These are phyloP conservation scores for Orbilia ellipsospora DNA, from an alignment of 2,329 filamentous ascomycete species.

Conservation along the genomic window DNA sequence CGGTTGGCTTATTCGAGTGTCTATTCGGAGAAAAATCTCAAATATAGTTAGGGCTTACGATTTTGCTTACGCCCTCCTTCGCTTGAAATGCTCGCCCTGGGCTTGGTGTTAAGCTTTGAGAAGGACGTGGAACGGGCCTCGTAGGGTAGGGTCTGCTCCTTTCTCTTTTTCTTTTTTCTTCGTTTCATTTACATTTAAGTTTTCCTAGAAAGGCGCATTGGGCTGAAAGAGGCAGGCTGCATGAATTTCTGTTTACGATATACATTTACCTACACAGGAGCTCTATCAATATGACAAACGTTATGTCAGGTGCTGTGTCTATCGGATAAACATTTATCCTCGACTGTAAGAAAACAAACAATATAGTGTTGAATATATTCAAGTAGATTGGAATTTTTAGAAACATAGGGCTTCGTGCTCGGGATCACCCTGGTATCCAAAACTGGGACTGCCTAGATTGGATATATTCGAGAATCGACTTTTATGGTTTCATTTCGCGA, in stretches of 20 bases:
- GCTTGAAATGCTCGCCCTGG: not conserved
- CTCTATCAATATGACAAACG: not conserved
- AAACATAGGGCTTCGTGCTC: no score
- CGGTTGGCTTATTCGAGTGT: not conserved
- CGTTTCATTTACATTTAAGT: not conserved
- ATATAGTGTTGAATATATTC: no score
- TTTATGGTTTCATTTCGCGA: not conserved
- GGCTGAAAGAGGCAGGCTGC: constrained; percentile 40
- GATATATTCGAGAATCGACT: constrained; percentile 33
- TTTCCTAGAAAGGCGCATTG: constrained; percentile 2
- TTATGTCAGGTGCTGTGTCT: not conserved
- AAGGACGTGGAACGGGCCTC: not conserved
- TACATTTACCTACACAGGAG: no score
- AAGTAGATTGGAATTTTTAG: no score
- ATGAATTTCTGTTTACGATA: not conserved
- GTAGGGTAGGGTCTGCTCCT: not conserved
- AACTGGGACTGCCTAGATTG: constrained; percentile 16
- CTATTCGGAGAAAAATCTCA: constrained; percentile 34
- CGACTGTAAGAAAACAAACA: not conserved
- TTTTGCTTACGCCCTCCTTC: constrained; percentile 24
- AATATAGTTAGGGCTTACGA: constrained; percentile 48
- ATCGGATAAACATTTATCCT: constrained; percentile 29
- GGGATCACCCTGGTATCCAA: not conserved
- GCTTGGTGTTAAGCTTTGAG: not conserved
- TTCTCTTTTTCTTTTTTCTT: not conserved